A percentile compares a stretch with the other conserved stretches of the same genome.
Conservation (phyloP, 2,329 filamentous ascomycete genomes). For the Boeremia lycopersici region DNA sequence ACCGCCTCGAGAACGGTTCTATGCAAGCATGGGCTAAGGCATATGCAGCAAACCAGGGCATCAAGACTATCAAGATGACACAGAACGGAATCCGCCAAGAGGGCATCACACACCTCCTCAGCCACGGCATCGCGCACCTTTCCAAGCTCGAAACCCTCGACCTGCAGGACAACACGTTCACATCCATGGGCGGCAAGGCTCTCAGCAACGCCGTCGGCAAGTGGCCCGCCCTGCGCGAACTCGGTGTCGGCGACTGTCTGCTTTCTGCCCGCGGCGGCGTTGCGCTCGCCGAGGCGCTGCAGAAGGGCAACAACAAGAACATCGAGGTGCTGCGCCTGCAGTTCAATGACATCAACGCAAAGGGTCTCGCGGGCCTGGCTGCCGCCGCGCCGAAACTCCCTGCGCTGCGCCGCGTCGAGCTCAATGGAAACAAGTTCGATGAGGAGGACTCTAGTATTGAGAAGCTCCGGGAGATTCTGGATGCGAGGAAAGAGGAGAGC, state of each 20-base stretch:
- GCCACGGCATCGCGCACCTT: slow-evolving; percentile 76
- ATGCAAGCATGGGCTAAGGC: slow-evolving; percentile 95
- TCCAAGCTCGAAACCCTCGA: slow-evolving; percentile 76
- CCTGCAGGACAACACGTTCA: slow-evolving; percentile 98
- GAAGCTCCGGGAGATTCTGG: slow-evolving; percentile 69
- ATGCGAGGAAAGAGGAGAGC: slow-evolving; percentile 72
- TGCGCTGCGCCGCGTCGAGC: slow-evolving; percentile 80
- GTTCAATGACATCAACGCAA: slow-evolving; percentile 89
- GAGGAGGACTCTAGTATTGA: slow-evolving; percentile 80
- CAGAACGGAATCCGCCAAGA: slow-evolving; percentile 97
- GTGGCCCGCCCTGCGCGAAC: slow-evolving; percentile 79
- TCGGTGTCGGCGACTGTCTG: slow-evolving; percentile 88
- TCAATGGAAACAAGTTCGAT: slow-evolving; percentile 94
- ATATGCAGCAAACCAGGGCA: slow-evolving; percentile 78
- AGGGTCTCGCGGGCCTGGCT: slow-evolving; percentile 73
- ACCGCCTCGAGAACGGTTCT: slow-evolving; percentile 91
- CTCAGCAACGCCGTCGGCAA: slow-evolving; percentile 74
- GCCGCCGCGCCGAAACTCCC: slow-evolving; percentile 71
- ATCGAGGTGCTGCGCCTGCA: slow-evolving; percentile 83
- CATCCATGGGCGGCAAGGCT: slow-evolving; percentile 75
- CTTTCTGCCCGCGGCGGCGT: slow-evolving; percentile 78
- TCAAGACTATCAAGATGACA: slow-evolving; percentile 93
- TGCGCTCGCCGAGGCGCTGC: slow-evolving; percentile 74
- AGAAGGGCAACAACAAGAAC: slow-evolving; percentile 75
- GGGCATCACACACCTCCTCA: slow-evolving; percentile 82